Conservation (phyloP, 2,329 filamentous ascomycete genomes). For the Talaromyces verruculosus region DNA sequence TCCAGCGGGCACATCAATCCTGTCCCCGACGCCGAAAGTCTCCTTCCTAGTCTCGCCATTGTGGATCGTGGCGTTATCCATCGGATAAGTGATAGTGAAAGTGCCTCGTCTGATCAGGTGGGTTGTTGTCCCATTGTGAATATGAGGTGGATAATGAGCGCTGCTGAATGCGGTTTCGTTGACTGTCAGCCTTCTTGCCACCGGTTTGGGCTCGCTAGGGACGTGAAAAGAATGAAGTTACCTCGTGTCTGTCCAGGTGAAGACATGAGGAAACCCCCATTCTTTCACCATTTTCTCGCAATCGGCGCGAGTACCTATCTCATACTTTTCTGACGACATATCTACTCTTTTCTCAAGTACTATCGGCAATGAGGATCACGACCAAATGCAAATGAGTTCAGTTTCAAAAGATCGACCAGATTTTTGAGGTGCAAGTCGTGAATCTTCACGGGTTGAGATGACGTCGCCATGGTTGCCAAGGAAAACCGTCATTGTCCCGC, state of each 20-base stretch:
- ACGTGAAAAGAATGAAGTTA: slow-evolving; percentile 31
- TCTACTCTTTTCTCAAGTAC: neutral
- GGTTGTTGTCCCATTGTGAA: slow-evolving; percentile 56
- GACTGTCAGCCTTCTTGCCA: neutral
- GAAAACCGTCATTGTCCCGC: neutral
- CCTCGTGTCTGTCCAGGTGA: slow-evolving; percentile 62
- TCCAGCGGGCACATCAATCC: slow-evolving; percentile 59
- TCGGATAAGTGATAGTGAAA: slow-evolving; percentile 59
- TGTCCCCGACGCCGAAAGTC: slow-evolving; percentile 55
- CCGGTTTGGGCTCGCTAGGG: neutral
- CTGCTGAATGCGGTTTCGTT: slow-evolving; percentile 44
- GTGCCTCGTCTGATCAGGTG: slow-evolving; percentile 59
- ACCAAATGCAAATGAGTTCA: neutral
- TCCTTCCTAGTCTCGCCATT: slow-evolving; percentile 46
- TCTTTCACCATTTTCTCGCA: slow-evolving; percentile 56
- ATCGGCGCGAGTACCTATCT: slow-evolving; percentile 41
- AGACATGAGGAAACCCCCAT: slow-evolving; percentile 62
- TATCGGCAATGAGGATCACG: neutral
- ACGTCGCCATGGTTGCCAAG: neutral
- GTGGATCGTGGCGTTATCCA: slow-evolving; percentile 43
- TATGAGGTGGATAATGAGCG: slow-evolving; percentile 61
- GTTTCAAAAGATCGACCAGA: neutral
- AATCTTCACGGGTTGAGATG: neutral
- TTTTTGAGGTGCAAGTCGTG: neutral
- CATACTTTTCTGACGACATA: slow-evolving; percentile 29